These are phyloP conservation scores for Ophiocordyceps unilateralis DNA, from an alignment of 2,329 filamentous ascomycete species.

Conservation along the genomic window DNA sequence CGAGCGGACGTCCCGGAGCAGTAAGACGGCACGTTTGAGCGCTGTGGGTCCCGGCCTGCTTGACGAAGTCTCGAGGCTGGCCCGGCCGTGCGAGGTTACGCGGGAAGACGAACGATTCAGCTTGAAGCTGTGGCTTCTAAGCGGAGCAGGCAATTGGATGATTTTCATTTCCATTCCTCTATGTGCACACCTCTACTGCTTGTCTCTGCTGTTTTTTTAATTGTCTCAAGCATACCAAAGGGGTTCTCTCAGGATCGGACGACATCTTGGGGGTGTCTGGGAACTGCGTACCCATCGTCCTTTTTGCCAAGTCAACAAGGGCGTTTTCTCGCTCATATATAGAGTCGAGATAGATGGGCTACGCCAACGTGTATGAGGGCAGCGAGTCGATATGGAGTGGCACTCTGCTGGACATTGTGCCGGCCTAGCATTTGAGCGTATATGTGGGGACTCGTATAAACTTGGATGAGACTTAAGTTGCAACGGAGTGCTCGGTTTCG, in stretches of 20 bases:
- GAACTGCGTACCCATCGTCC: neutral
- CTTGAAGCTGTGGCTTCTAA: neutral
- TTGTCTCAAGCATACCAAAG: neutral
- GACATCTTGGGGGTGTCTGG: neutral
- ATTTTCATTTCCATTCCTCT: no score
- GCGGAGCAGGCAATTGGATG: neutral
- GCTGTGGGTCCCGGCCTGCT: conserved; percentile 12
- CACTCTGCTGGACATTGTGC: no score
- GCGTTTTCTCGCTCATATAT: no score
- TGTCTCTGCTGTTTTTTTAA: neutral
- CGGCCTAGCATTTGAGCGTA: no score
- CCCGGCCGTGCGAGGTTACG: neutral
- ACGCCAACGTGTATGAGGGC: no score
- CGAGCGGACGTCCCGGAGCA: conserved; percentile 11
- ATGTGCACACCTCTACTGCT: neutral
- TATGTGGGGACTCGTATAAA: neutral
- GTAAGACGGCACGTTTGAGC: conserved; percentile 19
- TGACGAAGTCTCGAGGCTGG: conserved; percentile 2
- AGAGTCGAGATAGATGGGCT: no score
- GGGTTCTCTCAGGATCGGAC: neutral
- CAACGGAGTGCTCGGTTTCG: no score
- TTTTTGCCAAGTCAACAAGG: neutral
- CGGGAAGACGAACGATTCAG: neutral
- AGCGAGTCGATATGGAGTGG: no score
- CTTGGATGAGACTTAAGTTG: no score